A percentile compares a stretch with the other conserved stretches of the same genome.
phyloP scores from a whole-genome alignment of 257 asterid species.

The Solanum piurae region DNA sequence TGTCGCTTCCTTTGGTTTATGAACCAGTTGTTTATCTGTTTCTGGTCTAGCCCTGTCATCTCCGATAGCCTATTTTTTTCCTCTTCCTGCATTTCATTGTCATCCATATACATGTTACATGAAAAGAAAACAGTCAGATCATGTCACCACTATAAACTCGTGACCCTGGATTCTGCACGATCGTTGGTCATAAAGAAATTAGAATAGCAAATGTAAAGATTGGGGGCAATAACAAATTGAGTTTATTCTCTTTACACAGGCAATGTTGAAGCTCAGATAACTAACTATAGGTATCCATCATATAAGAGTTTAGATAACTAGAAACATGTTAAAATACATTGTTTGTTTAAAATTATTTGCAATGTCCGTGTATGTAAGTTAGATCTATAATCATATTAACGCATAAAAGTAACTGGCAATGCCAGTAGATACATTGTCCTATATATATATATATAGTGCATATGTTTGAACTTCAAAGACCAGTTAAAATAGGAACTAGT shows the following conservation, averaged over 20 bases:
- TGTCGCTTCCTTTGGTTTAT: conserved; percentile 83
- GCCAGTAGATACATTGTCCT: not conserved
- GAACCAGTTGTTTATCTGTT: conserved; percentile 89
- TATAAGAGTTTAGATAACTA: not conserved
- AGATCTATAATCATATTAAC: not conserved
- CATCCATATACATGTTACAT: not conserved
- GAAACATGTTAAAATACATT: not conserved
- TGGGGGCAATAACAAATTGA: not conserved
- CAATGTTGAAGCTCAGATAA: not conserved
- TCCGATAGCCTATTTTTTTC: conserved; percentile 61
- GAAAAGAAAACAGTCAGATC: not conserved
- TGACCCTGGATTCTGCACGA: not conserved
- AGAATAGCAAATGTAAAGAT: not conserved
- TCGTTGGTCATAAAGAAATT: not conserved
- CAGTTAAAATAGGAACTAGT: not conserved
- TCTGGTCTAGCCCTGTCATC: conserved; percentile 51
- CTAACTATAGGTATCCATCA: not conserved
- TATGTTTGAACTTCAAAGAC: not conserved
- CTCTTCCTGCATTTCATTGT: conserved; percentile 40
- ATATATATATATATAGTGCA: not conserved
- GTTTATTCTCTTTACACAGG: not conserved
- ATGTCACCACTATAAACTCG: not conserved
- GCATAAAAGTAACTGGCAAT: not conserved
- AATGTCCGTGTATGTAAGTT: not conserved
- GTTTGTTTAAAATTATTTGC: not conserved